phyloP scores from a whole-genome alignment of 164 flowering plant genomes.

The Akebia trifoliata region DNA sequence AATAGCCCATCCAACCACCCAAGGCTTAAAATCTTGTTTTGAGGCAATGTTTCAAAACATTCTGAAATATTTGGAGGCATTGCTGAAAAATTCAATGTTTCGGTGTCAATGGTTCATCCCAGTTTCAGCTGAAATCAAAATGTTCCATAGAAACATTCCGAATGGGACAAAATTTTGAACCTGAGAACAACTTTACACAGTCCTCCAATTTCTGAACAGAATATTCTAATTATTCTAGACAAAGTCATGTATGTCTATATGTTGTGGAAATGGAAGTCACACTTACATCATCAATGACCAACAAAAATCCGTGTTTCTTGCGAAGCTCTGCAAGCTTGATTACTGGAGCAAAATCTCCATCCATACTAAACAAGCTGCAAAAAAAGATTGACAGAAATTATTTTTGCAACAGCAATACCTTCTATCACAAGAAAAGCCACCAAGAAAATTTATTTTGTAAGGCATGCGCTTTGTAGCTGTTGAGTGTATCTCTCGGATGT shows the following conservation, averaged over 20 bases:
- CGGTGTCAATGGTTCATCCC: no score
- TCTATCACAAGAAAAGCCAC: background rate
- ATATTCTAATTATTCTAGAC: background rate
- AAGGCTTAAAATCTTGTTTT: background rate
- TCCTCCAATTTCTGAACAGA: background rate
- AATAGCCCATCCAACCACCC: background rate
- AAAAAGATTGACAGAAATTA: conserved; percentile 6
- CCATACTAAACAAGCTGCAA: conserved; percentile 96
- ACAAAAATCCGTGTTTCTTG: conserved; percentile 66
- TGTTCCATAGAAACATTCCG: background rate
- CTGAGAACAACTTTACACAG: conserved; percentile 2
- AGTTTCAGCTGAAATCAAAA: no score
- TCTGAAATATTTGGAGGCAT: no score
- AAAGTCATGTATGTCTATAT: background rate
- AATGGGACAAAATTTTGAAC: background rate
- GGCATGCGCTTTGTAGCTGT: background rate
- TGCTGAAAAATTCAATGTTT: no score
- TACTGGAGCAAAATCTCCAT: conserved; percentile 97
- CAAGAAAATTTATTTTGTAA: background rate
- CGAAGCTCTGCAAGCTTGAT: conserved; percentile 70
- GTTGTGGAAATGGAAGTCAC: conserved; percentile 3
- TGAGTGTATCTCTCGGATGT: no score
- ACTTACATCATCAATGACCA: conserved; percentile 95
- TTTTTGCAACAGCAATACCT: background rate
- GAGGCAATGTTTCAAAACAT: no score